These are phyloP conservation scores for Picea glauca DNA, from an alignment of 75 land plant genomes.

Conservation along the genomic window DNA sequence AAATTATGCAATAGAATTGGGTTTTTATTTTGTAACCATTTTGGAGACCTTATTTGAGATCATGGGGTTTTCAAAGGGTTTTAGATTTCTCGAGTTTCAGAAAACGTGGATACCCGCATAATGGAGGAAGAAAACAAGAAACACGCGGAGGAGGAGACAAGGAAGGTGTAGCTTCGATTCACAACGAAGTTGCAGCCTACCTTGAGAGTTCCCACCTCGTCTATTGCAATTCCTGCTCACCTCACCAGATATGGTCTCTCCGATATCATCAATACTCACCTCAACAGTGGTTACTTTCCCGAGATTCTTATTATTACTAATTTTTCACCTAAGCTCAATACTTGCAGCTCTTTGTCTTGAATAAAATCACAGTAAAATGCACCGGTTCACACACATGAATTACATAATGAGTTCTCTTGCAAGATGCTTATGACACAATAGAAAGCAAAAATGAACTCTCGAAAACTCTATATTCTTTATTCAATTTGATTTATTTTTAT, in stretches of 20 bases:
- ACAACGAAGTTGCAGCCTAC: conserved; percentile 56
- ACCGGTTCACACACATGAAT: too few relatives aligned
- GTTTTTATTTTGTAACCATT: too few relatives aligned
- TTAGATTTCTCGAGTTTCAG: not conserved
- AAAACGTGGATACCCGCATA: not conserved
- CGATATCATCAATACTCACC: conserved; percentile 68
- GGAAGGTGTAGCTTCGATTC: conserved; percentile 76
- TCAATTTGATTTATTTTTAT: too few relatives aligned
- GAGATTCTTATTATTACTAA: not conserved
- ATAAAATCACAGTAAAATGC: too few relatives aligned
- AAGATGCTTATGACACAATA: too few relatives aligned
- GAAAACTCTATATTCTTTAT: too few relatives aligned
- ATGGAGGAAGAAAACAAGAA: not conserved
- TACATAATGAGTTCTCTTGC: too few relatives aligned
- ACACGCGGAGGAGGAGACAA: not conserved
- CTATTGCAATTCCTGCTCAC: conserved; percentile 69
- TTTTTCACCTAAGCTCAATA: not conserved
- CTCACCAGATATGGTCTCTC: conserved; percentile 80
- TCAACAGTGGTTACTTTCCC: conserved; percentile 34
- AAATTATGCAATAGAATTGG: too few relatives aligned
- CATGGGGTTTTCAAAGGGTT: not conserved
- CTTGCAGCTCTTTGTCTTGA: not conserved
- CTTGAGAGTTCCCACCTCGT: conserved; percentile 40
- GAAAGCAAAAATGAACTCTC: too few relatives aligned
- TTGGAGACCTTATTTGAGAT: too few relatives aligned